Base-by-base conservation (phyloP, 352 stramenopile genomes). In the Pythium sukuiense region DNA sequence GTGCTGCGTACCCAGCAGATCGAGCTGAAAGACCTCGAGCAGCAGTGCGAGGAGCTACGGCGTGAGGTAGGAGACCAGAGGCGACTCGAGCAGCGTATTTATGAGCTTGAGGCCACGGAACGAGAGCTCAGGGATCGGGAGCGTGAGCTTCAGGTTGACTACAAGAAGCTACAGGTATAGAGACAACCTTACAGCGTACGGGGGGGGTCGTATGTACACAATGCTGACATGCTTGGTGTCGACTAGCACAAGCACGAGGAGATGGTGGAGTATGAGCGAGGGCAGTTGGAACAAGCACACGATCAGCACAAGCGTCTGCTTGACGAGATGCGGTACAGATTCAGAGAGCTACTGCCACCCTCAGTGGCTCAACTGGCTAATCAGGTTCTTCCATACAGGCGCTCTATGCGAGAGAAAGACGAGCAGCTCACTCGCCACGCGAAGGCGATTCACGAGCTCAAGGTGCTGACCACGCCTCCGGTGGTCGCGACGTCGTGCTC, bases 221-320 rank as follows among this genome's bases (percentile, higher is more conserved):
- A 24, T 24, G 20, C 20, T 24, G 20, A 24, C 20, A 24, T 24
- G 20, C 20, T 24, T 24, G 20, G 20, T 24, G 20, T 24, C 20
- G 20, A 24, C 20, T 32, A 90, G 80, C 76, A 63, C 71, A 79
- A 72, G 6, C 72, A 85, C 53, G 70, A 83, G 11, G 78, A 82
- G 30, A 77, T 81, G 70, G 2, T 81, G 3, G 33, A 73, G 27
- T 77, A 85, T 49, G 68, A 81, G 32, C 77, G 79, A 3, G 66
- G 56, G 6, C 67, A 81, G n/a, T 65, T 76, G 29, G 76, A 90
- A 43, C 64, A 87, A 59, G 76, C 74, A 14, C 75, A 77, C 69
- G 58, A 73, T 18, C 76, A 87, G 37, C 80, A 89, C 27, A 83
- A 81, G 39, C 71, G 67, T 3, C 52, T 83, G n/a, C 63, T 88